Conservation (phyloP, 2,329 filamentous ascomycete genomes). For the Claviceps cyperi region DNA sequence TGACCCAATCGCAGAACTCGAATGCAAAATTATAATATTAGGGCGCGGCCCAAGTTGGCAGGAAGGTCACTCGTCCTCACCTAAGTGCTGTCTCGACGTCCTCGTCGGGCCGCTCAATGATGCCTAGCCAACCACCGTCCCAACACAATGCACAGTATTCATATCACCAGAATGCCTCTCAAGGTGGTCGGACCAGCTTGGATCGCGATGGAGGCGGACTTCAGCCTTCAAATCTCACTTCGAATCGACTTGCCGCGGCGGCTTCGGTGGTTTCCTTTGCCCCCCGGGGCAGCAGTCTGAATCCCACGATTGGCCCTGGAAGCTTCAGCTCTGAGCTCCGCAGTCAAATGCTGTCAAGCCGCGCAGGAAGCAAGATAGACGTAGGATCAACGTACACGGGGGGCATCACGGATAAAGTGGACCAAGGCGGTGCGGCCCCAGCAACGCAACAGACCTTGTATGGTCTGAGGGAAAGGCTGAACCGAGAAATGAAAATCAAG, state of each 20-base stretch:
- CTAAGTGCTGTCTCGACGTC: constrained; percentile 18
- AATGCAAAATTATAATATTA: constrained; percentile 20
- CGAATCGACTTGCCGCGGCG: constrained; percentile 34
- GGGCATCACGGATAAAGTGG: constrained; percentile 38
- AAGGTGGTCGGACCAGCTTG: constrained; percentile 29
- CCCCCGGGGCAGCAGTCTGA: constrained; percentile 54
- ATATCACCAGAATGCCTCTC: constrained; percentile 15
- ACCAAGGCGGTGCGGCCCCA: constrained; percentile 43
- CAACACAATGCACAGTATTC: constrained; percentile 20
- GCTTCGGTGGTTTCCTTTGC: constrained; percentile 46
- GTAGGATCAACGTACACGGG: constrained; percentile 21
- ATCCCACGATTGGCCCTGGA: constrained; percentile 56
- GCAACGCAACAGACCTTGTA: constrained; percentile 61
- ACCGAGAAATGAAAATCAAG: constrained; percentile 95
- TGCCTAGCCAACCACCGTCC: constrained; percentile 21
- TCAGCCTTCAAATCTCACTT: constrained; percentile 32
- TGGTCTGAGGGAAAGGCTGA: constrained; percentile 68
- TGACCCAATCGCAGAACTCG: constrained; percentile 13
- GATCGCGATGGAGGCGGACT: constrained; percentile 39
- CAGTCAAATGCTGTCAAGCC: constrained; percentile 41
- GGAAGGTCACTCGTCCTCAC: constrained; percentile 19
- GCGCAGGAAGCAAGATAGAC: constrained; percentile 23
- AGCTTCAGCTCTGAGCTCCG: constrained; percentile 85
- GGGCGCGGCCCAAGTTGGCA: constrained; percentile 26
- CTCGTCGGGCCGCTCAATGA: constrained; percentile 16